phyloP scores from a whole-genome alignment of 1,284 basidiomycete genomes.

The Bjerkandera adusta region DNA sequence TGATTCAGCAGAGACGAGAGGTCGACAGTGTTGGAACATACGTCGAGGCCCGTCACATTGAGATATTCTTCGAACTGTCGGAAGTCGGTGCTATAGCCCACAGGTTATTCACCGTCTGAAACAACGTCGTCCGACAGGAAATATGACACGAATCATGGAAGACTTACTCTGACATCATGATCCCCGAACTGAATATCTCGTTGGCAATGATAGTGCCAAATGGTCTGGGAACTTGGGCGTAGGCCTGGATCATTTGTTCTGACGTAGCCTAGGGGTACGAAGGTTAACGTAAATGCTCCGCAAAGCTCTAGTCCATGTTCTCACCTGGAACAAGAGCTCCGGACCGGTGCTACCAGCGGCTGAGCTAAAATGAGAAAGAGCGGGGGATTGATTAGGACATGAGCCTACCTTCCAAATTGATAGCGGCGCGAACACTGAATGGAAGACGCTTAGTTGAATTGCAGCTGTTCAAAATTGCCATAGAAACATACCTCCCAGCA shows the following conservation, averaged over 20 bases:
- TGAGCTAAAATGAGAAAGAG: conserved; percentile 20
- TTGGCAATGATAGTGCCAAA: conserved; percentile 92
- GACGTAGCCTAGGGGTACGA: conserved; percentile 63
- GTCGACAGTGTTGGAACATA: conserved; percentile 32
- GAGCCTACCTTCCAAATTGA: conserved; percentile 86
- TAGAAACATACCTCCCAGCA: conserved; percentile 57
- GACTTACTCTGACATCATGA: conserved; percentile 86
- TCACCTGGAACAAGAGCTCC: conserved; percentile 84
- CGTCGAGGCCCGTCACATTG: conserved; percentile 83
- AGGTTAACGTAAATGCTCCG: background rate
- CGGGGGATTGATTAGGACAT: background rate
- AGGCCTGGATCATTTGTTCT: conserved; percentile 91
- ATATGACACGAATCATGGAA: background rate
- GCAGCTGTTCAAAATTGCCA: background rate
- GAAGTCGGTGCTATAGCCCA: conserved; percentile 75
- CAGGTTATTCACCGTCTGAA: conserved; percentile 2
- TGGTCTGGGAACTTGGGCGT: conserved; percentile 84
- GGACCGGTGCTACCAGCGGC: conserved; percentile 89
- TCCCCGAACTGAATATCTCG: conserved; percentile 92
- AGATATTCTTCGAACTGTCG: conserved; percentile 94
- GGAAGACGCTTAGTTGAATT: background rate
- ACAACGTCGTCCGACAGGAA: background rate
- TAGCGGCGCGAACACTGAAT: conserved; percentile 76
- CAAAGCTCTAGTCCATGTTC: background rate
- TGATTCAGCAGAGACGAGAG: too few species aligned